phyloP scores from a whole-genome alignment of 306 rosid species.

The Cotoneaster glaucophyllus region DNA sequence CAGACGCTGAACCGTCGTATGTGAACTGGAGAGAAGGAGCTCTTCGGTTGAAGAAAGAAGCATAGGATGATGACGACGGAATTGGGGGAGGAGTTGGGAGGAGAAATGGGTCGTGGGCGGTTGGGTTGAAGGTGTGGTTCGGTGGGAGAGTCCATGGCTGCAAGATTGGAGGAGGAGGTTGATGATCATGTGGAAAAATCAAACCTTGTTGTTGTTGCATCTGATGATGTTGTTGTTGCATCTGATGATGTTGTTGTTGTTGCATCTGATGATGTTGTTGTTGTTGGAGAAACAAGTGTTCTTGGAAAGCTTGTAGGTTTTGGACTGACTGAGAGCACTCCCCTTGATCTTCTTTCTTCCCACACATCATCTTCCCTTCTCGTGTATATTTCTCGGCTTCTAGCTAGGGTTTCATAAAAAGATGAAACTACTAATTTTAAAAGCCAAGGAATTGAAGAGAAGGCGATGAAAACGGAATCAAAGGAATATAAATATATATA shows the following conservation, averaged over 20 bases:
- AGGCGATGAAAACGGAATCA: not conserved
- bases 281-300: slow-evolving; percentile 54
- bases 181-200: slow-evolving; percentile 39
- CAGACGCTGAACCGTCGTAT: slow-evolving; percentile 58
- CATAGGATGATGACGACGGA: slow-evolving; percentile 38
- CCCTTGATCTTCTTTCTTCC: slow-evolving; percentile 56
- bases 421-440: not conserved
- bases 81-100: slow-evolving; percentile 33
- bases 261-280: slow-evolving; percentile 37
- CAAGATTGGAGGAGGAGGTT: slow-evolving; percentile 34
- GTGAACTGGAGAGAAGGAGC: slow-evolving; percentile 62
- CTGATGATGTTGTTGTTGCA: slow-evolving; percentile 25
- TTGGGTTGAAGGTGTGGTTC: slow-evolving; percentile 34
- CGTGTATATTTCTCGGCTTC: not conserved
- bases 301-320: slow-evolving; percentile 56
- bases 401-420: not conserved
- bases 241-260: slow-evolving; percentile 26
- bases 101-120: slow-evolving; percentile 41
- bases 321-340: slow-evolving; percentile 48
- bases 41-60: slow-evolving; percentile 45
- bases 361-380: slow-evolving; percentile 33
- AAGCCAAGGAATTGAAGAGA: not conserved
- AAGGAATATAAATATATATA: not conserved
- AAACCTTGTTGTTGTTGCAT: slow-evolving; percentile 29
- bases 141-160: slow-evolving; percentile 69